Percentiles rank a stretch among this genome's conserved stretches.
phyloP scores from a whole-genome alignment of 2,329 filamentous ascomycete genomes.

The Pseudopithomyces chartarum region DNA sequence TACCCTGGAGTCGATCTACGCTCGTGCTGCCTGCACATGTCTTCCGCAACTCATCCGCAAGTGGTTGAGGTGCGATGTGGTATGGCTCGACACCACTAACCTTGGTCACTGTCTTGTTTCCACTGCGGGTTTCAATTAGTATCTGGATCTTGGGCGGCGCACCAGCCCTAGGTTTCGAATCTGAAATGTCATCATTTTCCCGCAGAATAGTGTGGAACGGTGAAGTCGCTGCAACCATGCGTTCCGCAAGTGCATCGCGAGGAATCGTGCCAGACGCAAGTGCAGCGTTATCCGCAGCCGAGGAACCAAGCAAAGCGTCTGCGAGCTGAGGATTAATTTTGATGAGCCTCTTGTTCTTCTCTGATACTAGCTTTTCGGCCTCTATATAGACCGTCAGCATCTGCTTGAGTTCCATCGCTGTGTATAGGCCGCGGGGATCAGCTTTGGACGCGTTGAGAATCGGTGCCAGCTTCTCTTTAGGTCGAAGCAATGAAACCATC shows the following conservation, averaged over 20 bases:
- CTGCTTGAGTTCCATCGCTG: constrained; percentile 62
- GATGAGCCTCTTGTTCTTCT: constrained; percentile 65
- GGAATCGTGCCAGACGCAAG: constrained; percentile 63
- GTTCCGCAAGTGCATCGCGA: constrained; percentile 65
- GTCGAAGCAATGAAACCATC: constrained; percentile 60
- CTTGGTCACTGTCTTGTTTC: constrained; percentile 69
- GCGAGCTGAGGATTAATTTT: constrained; percentile 67
- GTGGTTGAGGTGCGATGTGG: constrained; percentile 61
- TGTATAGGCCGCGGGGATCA: constrained; percentile 62
- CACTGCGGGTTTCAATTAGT: constrained; percentile 66
- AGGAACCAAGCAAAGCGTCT: constrained; percentile 63
- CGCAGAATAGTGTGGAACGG: constrained; percentile 64
- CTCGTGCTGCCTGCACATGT: constrained; percentile 71
- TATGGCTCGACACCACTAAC: constrained; percentile 66
- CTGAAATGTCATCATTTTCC: constrained; percentile 47
- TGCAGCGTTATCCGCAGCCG: constrained; percentile 60
- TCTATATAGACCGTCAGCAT: constrained; percentile 64
- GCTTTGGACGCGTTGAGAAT: constrained; percentile 58
- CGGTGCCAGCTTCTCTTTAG: constrained; percentile 62
- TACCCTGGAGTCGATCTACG: constrained; percentile 64
- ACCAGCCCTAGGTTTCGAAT: constrained; percentile 64
- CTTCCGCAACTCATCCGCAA: constrained; percentile 70
- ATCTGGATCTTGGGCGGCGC: constrained; percentile 64
- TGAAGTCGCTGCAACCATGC: constrained; percentile 60
- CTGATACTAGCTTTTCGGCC: constrained; percentile 60